Evolutionary conservation across 768 basidiomycete genomes (phyloP).

Genomic region (Xerocomellus intermedius): DNA sequence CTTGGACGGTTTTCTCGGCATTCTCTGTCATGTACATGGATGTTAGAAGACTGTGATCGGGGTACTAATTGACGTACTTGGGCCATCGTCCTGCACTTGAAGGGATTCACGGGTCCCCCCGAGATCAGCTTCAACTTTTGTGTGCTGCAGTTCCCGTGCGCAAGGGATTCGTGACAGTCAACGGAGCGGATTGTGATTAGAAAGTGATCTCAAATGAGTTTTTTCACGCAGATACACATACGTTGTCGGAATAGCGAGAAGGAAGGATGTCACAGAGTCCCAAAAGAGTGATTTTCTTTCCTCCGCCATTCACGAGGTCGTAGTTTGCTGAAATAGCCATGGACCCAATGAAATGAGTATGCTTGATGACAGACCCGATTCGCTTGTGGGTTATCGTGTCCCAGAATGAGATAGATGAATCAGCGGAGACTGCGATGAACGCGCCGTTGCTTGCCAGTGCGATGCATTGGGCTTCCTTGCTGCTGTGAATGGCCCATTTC

Average conservation of each 20-base stretch:
- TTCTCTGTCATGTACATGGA: too few relatives aligned
- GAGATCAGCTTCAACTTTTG: too few relatives aligned
- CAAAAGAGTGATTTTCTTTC: neutral
- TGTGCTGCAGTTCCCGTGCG: neutral
- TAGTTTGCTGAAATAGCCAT: neutral
- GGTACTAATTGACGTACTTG: neutral
- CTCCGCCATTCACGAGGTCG: neutral
- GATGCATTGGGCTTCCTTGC: neutral
- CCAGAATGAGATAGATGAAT: conserved; percentile 8
- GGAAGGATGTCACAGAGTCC: neutral
- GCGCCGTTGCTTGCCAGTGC: neutral
- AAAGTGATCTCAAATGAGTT: neutral
- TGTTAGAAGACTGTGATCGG: neutral
- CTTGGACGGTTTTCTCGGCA: neutral
- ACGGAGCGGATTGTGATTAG: neutral
- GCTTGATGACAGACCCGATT: neutral
- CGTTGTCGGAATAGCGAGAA: neutral
- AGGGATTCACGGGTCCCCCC: too few relatives aligned
- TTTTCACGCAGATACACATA: neutral
- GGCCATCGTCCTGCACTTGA: neutral
- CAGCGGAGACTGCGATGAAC: neutral
- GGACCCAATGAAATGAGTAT: neutral
- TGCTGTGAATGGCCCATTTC: neutral
- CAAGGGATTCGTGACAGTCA: neutral
- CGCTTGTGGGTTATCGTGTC: neutral